phyloP scores from a whole-genome alignment of 2,329 filamentous ascomycete species.

The Nemania abortiva region DNA sequence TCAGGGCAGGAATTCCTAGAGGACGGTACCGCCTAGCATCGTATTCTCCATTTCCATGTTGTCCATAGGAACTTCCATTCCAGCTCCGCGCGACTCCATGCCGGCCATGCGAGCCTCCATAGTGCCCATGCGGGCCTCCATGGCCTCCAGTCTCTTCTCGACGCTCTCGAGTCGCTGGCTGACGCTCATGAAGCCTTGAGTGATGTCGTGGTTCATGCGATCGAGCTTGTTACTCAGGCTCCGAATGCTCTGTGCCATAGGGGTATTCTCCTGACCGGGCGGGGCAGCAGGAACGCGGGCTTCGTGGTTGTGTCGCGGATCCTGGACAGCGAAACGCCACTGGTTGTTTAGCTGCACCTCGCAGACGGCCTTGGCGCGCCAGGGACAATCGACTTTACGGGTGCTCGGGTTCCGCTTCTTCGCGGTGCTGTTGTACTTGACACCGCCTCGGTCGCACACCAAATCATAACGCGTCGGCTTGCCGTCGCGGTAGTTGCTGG shows the following conservation, averaged over 20 bases:
- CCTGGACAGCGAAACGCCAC: slow-evolving; percentile 73
- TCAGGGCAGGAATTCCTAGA: slow-evolving; percentile 46
- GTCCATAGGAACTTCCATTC: slow-evolving; percentile 56
- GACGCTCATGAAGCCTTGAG: slow-evolving; percentile 64
- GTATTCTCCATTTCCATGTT: slow-evolving; percentile 55
- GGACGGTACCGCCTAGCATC: slow-evolving; percentile 53
- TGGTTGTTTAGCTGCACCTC: slow-evolving; percentile 72
- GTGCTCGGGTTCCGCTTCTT: slow-evolving; percentile 74
- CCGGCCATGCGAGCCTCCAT: slow-evolving; percentile 55
- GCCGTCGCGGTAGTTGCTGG: slow-evolving; percentile 72
- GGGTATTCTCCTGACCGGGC: slow-evolving; percentile 68
- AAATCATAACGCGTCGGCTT: slow-evolving; percentile 73
- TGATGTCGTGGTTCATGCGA: slow-evolving; percentile 68
- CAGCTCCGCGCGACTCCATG: slow-evolving; percentile 52
- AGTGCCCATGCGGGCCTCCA: slow-evolving; percentile 58
- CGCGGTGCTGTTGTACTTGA: slow-evolving; percentile 74
- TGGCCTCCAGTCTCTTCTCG: slow-evolving; percentile 66
- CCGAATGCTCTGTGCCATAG: slow-evolving; percentile 68
- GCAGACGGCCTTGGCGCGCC: slow-evolving; percentile 72
- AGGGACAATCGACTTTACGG: slow-evolving; percentile 73
- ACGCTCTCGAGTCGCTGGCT: slow-evolving; percentile 64
- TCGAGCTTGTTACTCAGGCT: slow-evolving; percentile 71
- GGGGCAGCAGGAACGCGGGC: slow-evolving; percentile 66
- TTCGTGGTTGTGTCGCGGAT: slow-evolving; percentile 72
- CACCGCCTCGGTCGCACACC: slow-evolving; percentile 72